Evolutionary conservation across 495 filamentous ascomycete species (phyloP), one percentile per base, ranked within the genome.

Genomic region (Oidiodendron maius): DNA sequence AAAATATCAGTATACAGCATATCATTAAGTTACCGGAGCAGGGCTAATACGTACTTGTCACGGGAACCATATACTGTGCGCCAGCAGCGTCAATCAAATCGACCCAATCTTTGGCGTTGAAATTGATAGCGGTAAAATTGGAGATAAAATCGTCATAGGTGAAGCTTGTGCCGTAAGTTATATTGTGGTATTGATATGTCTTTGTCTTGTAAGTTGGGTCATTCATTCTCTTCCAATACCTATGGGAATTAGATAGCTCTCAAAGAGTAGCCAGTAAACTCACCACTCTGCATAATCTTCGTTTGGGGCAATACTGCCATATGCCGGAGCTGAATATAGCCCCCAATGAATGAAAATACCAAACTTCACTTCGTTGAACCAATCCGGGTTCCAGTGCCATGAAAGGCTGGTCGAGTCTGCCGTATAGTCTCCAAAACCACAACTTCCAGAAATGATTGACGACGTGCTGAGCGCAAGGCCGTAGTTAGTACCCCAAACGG

Each of bases 141-240:
- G 64, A 55, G 53, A 78, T 71, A 23, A 71, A 74, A 55, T 80
- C 75, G 51, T 80, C 76, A 55, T 80, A 80, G 5, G 66, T 65
- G 48, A 71, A 60, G 21, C 72, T 46, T 6, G 55, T 57, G 9
- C 76, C 75, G 51, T 75, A 80, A 0, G 64, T 74, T 25, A 63
- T 51, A 0, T 74, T 61, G 20, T 72, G 65, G 51, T 80, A 77
- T 36, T 72, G 56, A 53, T 72, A 77, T 16, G 67, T 67, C 25
- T 66, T 60, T 0, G 62, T 39, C 38, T 22, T 18, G 15, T 18
- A 22, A 3, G 28, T 22, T 36, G 44, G 44, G 58, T 17, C 40
- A 39, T 63, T 66, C 13, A 67, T 32, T 8, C 28, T 8, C 28
- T 32, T 32, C 8, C 28, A 32, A 32, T 32, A n/a, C n/a, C n/a